These are phyloP conservation scores for Prinsepia uniflora DNA, from an alignment of 306 rosid species.

Conservation along the genomic window DNA sequence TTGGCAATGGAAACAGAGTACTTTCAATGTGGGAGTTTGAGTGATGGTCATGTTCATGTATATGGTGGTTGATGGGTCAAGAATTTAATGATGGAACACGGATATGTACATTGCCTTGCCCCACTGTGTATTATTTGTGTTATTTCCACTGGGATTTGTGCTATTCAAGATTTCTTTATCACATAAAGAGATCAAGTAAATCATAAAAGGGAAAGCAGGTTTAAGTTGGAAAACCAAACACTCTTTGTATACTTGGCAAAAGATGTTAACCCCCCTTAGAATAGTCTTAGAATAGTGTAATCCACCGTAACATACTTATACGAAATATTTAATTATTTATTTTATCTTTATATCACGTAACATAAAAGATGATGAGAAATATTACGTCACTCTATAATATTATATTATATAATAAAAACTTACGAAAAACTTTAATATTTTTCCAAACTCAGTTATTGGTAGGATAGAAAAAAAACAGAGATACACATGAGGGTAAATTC, in stretches of 20 bases:
- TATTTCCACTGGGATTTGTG: slow-evolving; percentile 1
- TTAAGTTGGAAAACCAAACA: slow-evolving; percentile 1
- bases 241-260: background rate
- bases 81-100: slow-evolving; percentile 22
- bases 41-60: slow-evolving; percentile 30
- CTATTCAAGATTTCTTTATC: background rate
- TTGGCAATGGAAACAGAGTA: slow-evolving; percentile 11
- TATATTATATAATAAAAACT: no score
- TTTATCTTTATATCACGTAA: no score
- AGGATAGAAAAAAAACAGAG: no score
- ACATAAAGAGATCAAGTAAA: background rate
- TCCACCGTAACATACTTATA: no score
- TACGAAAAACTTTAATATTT: no score
- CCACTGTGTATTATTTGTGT: slow-evolving; percentile 21
- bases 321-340: no score
- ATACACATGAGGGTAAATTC: no score
- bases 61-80: slow-evolving; percentile 32
- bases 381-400: no score
- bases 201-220: background rate
- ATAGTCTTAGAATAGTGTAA: background rate
- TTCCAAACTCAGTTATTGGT: no score
- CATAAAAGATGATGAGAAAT: no score
- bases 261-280: background rate
- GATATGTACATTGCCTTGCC: slow-evolving; percentile 13
- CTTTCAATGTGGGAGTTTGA: slow-evolving; percentile 25